Conservation (phyloP, 2,329 filamentous ascomycete genomes). For the Pseudopithomyces maydicus region DNA sequence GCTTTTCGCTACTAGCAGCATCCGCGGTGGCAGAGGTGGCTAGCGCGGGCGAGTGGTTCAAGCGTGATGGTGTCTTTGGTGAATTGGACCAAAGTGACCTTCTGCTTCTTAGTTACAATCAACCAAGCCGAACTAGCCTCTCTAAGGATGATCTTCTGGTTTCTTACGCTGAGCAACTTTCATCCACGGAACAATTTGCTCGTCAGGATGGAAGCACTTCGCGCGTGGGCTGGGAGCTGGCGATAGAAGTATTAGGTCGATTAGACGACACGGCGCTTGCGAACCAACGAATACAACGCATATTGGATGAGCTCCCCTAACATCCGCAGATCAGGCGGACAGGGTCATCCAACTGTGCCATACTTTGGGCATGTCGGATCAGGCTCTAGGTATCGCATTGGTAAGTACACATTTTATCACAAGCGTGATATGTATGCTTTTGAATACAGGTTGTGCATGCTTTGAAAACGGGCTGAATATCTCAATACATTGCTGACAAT, state of each 20-base stretch:
- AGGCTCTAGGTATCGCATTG: conserved; percentile 81
- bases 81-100: conserved; percentile 83
- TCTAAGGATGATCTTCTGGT: conserved; percentile 81
- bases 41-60: conserved; percentile 82
- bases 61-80: conserved; percentile 60
- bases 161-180: conserved; percentile 72
- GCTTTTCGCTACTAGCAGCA: conserved; percentile 81
- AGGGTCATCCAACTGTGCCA: conserved; percentile 80
- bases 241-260: conserved; percentile 79
- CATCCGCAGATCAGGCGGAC: conserved; percentile 74
- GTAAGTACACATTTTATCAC: conserved; percentile 55
- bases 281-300: conserved; percentile 72
- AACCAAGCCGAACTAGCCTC: conserved; percentile 47
- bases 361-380: conserved; percentile 75
- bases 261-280: conserved; percentile 75
- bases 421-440: background rate
- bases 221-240: conserved; percentile 84
- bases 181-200: conserved; percentile 50
- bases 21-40: conserved; percentile 82
- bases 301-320: conserved; percentile 75
- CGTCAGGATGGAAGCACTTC: conserved; percentile 35
- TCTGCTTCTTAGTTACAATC: conserved; percentile 73
- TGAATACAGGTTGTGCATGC: background rate
- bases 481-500: conserved; percentile 22
- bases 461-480: too few relatives aligned